Evolutionary conservation across 441 rosid species (phyloP).

Genomic region (Sinapis alba): DNA sequence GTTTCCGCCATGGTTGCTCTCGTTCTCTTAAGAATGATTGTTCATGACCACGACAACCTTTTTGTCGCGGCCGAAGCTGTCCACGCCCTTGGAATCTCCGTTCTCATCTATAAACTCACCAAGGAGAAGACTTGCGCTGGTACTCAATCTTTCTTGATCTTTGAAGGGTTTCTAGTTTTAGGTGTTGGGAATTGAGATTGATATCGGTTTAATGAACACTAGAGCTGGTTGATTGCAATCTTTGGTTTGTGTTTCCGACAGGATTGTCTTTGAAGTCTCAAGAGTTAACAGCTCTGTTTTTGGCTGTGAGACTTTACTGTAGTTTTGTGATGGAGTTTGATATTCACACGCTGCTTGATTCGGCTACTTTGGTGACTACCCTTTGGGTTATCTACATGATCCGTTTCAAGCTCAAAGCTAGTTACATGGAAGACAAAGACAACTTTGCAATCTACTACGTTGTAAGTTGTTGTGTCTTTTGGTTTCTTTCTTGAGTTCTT

Average conservation of each 20-base stretch:
- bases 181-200: slow-evolving; percentile 6
- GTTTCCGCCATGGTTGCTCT: slow-evolving; percentile 50
- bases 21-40: slow-evolving; percentile 55
- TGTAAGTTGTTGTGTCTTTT: slow-evolving; percentile 43
- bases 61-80: slow-evolving; percentile 66
- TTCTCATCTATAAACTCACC: slow-evolving; percentile 65
- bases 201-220: background rate
- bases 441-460: slow-evolving; percentile 58
- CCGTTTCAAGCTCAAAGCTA: slow-evolving; percentile 56
- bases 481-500: background rate
- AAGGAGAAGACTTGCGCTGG: slow-evolving; percentile 72
- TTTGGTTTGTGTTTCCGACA: slow-evolving; percentile 26
- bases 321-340: slow-evolving; percentile 73
- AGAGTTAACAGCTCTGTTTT: slow-evolving; percentile 66
- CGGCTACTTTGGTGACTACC: slow-evolving; percentile 61
- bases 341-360: slow-evolving; percentile 66
- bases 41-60: slow-evolving; percentile 67
- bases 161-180: slow-evolving; percentile 10
- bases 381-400: slow-evolving; percentile 71
- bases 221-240: background rate
- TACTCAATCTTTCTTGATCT: slow-evolving; percentile 10
- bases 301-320: slow-evolving; percentile 65
- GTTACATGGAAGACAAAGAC: slow-evolving; percentile 68
- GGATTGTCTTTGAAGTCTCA: slow-evolving; percentile 66
- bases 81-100: slow-evolving; percentile 62